phyloP scores from a whole-genome alignment of 768 basidiomycete genomes.

The Leucogyrophana mollusca region DNA sequence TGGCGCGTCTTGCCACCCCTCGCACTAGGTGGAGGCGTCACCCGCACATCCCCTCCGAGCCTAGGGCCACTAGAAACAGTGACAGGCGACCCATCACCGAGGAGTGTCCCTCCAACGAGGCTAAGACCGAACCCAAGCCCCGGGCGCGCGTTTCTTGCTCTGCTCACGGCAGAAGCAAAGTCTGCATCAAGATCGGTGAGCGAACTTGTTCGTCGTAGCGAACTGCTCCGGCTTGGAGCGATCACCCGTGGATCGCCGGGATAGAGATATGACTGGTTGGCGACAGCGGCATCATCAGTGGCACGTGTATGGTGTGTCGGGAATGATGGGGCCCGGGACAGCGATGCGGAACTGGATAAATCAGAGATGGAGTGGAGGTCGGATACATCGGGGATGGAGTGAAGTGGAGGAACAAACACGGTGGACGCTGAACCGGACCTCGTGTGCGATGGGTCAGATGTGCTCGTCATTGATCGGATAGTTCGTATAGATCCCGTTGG shows the following conservation, averaged over 20 bases:
- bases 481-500: slow-evolving; percentile 65
- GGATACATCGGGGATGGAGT: slow-evolving; percentile 66
- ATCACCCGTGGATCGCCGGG: slow-evolving; percentile 75
- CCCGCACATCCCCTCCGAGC: slow-evolving; percentile 39
- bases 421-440: slow-evolving; percentile 65
- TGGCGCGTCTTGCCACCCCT: slow-evolving; percentile 25
- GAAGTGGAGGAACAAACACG: slow-evolving; percentile 75
- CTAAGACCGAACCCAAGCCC: slow-evolving; percentile 45
- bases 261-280: slow-evolving; percentile 64
- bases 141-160: slow-evolving; percentile 39
- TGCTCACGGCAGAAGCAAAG: slow-evolving; percentile 43
- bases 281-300: slow-evolving; percentile 72
- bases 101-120: slow-evolving; percentile 36
- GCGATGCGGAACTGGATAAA: slow-evolving; percentile 35
- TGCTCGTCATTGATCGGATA: slow-evolving; percentile 54
- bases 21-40: slow-evolving; percentile 45
- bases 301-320: slow-evolving; percentile 63
- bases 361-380: slow-evolving; percentile 54
- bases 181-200: slow-evolving; percentile 74
- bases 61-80: slow-evolving; percentile 67
- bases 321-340: slow-evolving; percentile 45
- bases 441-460: slow-evolving; percentile 37
- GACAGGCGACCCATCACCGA: slow-evolving; percentile 62
- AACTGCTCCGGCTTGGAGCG: slow-evolving; percentile 60
- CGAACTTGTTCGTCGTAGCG: slow-evolving; percentile 64